A percentile compares a stretch with the other conserved stretches of the same genome.
phyloP scores from a whole-genome alignment of 805 yeast genomes.

The Saccharomycopsis microspora region DNA sequence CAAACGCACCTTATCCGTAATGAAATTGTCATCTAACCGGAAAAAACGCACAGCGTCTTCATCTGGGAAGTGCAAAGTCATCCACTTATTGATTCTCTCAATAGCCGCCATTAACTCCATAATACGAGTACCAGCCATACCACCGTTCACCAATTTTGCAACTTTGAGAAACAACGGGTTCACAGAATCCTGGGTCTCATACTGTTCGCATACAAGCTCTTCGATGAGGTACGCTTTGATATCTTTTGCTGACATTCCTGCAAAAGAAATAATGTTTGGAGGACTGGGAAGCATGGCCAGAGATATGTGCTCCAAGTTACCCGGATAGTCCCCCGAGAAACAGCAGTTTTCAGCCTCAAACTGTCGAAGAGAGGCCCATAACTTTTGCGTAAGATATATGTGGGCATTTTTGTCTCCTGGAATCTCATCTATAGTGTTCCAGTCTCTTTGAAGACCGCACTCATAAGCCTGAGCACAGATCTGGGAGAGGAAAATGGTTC shows the following conservation, averaged over 20 bases:
- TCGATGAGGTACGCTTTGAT: too few species aligned
- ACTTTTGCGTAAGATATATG: not conserved
- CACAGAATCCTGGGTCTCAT: too few species aligned
- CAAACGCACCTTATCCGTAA: not conserved
- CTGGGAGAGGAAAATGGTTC: not conserved
- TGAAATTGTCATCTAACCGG: conserved; percentile 2
- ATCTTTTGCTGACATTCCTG: too few species aligned
- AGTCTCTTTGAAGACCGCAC: conserved; percentile 9
- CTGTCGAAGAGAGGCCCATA: not conserved
- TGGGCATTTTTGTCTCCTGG: not conserved
- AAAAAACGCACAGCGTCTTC: not conserved
- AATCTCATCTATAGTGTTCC: not conserved
- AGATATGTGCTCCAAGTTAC: not conserved
- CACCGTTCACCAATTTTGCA: not conserved
- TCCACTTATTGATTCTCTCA: not conserved
- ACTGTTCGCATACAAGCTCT: too few species aligned
- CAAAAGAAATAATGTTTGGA: not conserved
- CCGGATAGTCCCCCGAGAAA: not conserved
- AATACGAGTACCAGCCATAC: not conserved
- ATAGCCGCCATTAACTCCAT: not conserved
- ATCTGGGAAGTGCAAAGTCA: not conserved
- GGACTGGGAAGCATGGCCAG: not conserved
- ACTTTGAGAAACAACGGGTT: too few species aligned
- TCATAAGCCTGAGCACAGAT: conserved; percentile 2
- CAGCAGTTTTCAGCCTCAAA: not conserved